Evolutionary conservation across 2,329 filamentous ascomycete genomes (phyloP).

Genomic region (Talaromyces sp.): DNA sequence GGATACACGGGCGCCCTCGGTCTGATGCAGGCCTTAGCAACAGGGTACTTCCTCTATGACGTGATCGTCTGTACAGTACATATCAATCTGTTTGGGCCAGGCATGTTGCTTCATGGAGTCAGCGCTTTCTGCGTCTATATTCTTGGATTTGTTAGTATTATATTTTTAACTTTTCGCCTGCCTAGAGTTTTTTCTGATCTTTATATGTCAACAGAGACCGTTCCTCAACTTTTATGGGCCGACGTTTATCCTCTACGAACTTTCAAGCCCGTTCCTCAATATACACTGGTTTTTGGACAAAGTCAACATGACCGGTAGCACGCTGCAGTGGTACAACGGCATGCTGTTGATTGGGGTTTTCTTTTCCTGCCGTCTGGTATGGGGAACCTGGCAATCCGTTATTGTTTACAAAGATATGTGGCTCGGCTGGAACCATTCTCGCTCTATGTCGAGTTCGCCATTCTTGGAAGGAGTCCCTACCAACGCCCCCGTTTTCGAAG

Average conservation of each 20-base stretch:
- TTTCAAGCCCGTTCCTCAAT: conserved; percentile 63
- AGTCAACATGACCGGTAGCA: conserved; percentile 59
- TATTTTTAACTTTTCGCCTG: conserved; percentile 8
- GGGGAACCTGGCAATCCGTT: conserved; percentile 58
- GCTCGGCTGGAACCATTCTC: conserved; percentile 44
- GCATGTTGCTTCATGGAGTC: conserved; percentile 59
- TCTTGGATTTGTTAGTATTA: conserved; percentile 57
- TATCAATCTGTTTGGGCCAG: conserved; percentile 55
- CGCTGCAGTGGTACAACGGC: conserved; percentile 60
- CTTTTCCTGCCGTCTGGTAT: conserved; percentile 59
- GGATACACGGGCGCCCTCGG: conserved; percentile 58
- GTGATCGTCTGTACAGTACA: conserved; percentile 53
- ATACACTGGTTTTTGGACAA: conserved; percentile 69
- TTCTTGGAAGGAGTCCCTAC: conserved; percentile 27
- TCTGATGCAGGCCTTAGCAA: conserved; percentile 56
- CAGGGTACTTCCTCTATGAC: conserved; percentile 64
- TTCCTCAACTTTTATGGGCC: conserved; percentile 63
- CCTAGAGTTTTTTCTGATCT: not conserved
- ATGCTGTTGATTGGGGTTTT: conserved; percentile 56
- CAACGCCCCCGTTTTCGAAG: conserved; percentile 30
- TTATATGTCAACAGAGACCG: conserved; percentile 46
- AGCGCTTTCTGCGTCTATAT: conserved; percentile 58
- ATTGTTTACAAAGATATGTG: conserved; percentile 58
- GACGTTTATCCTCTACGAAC: conserved; percentile 64
- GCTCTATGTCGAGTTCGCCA: conserved; percentile 26